A percentile compares a stretch with the other conserved stretches of the same genome.
Conservation (phyloP, 768 basidiomycete genomes). For the Kwoniella shandongensis region DNA sequence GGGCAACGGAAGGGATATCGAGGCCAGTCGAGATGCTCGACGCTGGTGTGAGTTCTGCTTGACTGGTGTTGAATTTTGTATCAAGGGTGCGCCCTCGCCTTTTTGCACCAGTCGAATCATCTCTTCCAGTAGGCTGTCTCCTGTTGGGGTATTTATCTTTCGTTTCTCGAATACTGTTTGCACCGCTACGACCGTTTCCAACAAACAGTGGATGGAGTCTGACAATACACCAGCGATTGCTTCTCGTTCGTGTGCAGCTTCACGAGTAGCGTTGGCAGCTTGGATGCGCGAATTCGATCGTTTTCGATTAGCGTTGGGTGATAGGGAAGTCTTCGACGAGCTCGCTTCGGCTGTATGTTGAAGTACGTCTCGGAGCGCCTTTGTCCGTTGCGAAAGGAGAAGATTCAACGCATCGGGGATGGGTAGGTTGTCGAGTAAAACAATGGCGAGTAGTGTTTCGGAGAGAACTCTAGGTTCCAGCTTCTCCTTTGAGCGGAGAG, state of each 20-base stretch:
- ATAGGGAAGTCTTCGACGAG: constrained; percentile 1
- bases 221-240: constrained; percentile 24
- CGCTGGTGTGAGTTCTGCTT: constrained; percentile 33
- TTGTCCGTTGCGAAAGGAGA: constrained; percentile 64
- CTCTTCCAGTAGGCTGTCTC: constrained; percentile 39
- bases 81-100: constrained; percentile 20
- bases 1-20: constrained; percentile 45
- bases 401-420: constrained; percentile 69
- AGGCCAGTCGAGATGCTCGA: constrained; percentile 54
- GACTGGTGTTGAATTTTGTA: constrained; percentile 2
- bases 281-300: constrained; percentile 25
- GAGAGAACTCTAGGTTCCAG: constrained; percentile 58
- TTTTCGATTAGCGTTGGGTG: constrained; percentile 2
- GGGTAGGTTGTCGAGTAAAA: constrained; percentile 84
- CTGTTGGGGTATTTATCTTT: neutral
- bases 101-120: constrained; percentile 42
- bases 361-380: constrained; percentile 43
- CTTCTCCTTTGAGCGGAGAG: constrained; percentile 65
- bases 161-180: constrained; percentile 27
- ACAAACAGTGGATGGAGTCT: constrained; percentile 30
- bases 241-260: constrained; percentile 22
- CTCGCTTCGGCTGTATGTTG: constrained; percentile 14
- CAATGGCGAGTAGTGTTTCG: constrained; percentile 74
- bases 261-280: constrained; percentile 16
- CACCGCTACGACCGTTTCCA: constrained; percentile 32